phyloP scores from a whole-genome alignment of 1,139 yeast genomes.

The Pneumocystis jirovecii region DNA sequence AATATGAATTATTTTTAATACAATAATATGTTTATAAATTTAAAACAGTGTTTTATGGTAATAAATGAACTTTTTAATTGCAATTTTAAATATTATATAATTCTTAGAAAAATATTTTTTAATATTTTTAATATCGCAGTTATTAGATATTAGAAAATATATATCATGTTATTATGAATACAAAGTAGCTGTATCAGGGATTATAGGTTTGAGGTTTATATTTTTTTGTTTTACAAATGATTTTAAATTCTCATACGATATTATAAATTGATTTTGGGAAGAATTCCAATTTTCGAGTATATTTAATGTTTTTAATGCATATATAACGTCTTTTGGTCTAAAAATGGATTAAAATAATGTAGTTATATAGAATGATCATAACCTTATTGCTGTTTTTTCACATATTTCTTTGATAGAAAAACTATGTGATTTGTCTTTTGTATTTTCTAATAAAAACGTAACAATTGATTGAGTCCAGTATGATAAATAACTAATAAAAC shows the following conservation, averaged over 20 bases:
- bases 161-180: neutral
- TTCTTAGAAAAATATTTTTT: neutral
- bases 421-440: neutral
- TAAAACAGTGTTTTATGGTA: neutral
- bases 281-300: neutral
- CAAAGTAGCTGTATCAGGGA: neutral
- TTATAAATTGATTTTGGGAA: neutral
- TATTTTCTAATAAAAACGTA: neutral
- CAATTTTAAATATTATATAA: neutral
- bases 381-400: slow-evolving; percentile 1
- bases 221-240: neutral
- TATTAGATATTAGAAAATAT: neutral
- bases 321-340: neutral
- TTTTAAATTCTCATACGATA: neutral
- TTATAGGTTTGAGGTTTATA: neutral
- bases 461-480: slow-evolving; percentile 39
- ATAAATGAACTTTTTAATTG: neutral
- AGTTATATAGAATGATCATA: neutral
- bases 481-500: slow-evolving; percentile 53
- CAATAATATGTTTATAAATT: neutral
- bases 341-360: neutral
- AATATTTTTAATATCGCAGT: neutral
- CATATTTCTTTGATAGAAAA: neutral
- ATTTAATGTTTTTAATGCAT: neutral
- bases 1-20: neutral